Evolutionary conservation across 441 rosid species (phyloP).

Genomic region (Eruca vesicaria): DNA sequence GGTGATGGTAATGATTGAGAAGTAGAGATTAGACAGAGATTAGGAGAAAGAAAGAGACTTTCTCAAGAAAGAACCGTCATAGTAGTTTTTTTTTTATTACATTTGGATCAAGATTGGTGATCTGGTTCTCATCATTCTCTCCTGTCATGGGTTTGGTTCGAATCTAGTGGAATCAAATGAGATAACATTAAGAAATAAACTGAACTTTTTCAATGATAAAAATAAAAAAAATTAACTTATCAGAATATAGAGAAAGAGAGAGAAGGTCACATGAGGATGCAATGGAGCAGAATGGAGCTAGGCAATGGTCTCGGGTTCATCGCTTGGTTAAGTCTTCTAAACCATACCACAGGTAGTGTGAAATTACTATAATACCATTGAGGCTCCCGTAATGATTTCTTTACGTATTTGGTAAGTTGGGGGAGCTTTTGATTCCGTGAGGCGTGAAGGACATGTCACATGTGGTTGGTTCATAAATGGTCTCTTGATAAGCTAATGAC

Average conservation of each 20-base stretch:
- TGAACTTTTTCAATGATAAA: neutral
- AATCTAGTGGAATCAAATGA: conserved; percentile 4
- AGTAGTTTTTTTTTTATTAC: neutral
- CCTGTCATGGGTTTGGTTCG: conserved; percentile 29
- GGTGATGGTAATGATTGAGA: conserved; percentile 40
- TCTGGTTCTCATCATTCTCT: conserved; percentile 31
- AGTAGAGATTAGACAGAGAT: neutral
- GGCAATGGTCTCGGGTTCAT: conserved; percentile 33
- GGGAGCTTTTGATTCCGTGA: conserved; percentile 11
- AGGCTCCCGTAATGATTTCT: conserved; percentile 6
- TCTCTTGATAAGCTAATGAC: conserved; percentile 16
- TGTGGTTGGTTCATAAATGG: conserved; percentile 1
- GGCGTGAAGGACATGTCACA: conserved; percentile 15
- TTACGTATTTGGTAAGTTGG: conserved; percentile 16
- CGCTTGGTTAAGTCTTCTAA: conserved; percentile 33
- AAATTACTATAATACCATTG: conserved; percentile 12
- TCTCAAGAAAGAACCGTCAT: neutral
- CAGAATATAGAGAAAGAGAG: conserved; percentile 3
- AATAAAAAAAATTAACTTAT: neutral
- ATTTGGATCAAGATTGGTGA: conserved; percentile 22
- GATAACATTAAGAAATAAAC: neutral
- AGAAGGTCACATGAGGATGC: conserved; percentile 21
- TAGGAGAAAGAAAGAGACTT: conserved; percentile 20
- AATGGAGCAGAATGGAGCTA: conserved; percentile 29
- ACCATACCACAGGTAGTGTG: neutral